Evolutionary conservation across 169 alveolate genomes (phyloP).

Genomic region (Plasmodium falciparum): DNA sequence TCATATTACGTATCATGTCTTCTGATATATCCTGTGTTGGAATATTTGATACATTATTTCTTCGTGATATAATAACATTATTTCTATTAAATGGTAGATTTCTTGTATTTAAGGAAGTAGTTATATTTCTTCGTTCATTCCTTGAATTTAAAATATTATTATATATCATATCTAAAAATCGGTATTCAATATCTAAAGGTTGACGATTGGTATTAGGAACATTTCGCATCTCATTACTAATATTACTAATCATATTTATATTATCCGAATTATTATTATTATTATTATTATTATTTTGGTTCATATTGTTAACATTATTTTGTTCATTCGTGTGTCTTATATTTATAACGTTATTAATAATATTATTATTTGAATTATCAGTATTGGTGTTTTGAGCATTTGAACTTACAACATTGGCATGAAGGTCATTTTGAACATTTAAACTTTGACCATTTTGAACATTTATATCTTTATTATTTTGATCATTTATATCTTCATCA

Average conservation of each 20-base stretch:
- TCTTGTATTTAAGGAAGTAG: constrained; percentile 2
- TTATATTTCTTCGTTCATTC: constrained; percentile 8
- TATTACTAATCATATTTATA: background rate
- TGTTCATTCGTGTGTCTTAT: background rate
- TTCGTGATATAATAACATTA: background rate
- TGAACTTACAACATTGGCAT: background rate
- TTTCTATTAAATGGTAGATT: constrained; percentile 6
- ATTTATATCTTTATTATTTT: too few relatives aligned
- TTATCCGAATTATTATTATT: background rate
- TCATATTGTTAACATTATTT: constrained; percentile 4
- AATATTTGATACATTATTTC: too few relatives aligned
- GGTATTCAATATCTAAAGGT: background rate
- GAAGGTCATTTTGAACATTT: background rate
- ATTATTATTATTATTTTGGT: background rate
- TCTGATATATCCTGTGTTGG: too few relatives aligned
- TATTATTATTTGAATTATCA: background rate
- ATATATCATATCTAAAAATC: constrained; percentile 32
- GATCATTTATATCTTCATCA: too few relatives aligned
- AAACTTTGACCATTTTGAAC: background rate
- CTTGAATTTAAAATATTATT: constrained; percentile 29
- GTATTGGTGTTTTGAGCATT: background rate
- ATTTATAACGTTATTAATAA: background rate
- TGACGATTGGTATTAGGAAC: background rate
- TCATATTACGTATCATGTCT: too few relatives aligned
- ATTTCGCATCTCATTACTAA: background rate